These are phyloP conservation scores for Salvia hispanica DNA, from an alignment of 257 asterid species.

Conservation along the genomic window DNA sequence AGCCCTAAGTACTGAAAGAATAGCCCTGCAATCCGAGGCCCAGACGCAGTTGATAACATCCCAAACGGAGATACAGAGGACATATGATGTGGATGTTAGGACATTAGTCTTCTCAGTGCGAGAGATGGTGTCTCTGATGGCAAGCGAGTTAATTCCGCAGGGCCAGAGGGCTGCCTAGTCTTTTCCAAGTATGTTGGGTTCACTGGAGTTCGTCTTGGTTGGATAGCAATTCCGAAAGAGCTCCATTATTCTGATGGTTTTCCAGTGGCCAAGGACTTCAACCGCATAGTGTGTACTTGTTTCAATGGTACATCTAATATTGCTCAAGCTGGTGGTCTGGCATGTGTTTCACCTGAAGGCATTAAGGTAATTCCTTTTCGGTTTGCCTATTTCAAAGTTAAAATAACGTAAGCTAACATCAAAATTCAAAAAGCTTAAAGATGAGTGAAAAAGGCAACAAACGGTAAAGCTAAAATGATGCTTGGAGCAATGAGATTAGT, in stretches of 20 bases:
- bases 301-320: constrained; percentile 96
- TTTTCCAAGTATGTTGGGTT: constrained; percentile 96
- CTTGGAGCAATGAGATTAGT: constrained; percentile 10
- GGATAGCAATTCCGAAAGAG: constrained; percentile 90
- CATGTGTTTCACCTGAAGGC: constrained; percentile 87
- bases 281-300: constrained; percentile 89
- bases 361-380: constrained; percentile 58
- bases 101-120: no score
- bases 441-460: background rate
- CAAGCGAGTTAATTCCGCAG: no score
- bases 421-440: no score
- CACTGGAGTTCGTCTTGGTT: constrained; percentile 97
- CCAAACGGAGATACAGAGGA: no score
- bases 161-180: no score
- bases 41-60: no score
- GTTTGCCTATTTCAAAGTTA: background rate
- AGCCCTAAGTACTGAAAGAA: no score
- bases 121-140: no score
- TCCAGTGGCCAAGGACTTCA: constrained; percentile 91
- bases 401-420: background rate
- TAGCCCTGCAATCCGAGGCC: no score
- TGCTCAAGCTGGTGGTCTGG: constrained; percentile 95
- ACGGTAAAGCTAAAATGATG: background rate
- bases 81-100: no score
- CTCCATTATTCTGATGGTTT: constrained; percentile 88